phyloP scores from a whole-genome alignment of 1,284 basidiomycete species.

The Ceratobasidium papillatum region DNA sequence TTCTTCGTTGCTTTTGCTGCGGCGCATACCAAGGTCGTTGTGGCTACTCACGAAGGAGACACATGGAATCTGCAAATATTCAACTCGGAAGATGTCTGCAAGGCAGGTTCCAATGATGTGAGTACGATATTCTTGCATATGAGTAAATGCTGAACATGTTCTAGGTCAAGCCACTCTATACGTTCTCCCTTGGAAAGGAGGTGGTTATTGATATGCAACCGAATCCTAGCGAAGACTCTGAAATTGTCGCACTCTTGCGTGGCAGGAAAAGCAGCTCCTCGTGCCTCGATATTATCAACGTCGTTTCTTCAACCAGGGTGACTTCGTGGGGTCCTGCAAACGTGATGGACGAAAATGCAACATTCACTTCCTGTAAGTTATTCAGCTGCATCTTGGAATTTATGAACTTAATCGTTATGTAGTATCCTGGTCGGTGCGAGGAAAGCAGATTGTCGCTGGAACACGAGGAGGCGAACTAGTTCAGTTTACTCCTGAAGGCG shows the following conservation, averaged over 20 bases:
- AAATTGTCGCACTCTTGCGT: conserved; percentile 68
- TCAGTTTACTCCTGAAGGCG: conserved; percentile 69
- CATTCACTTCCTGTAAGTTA: conserved; percentile 33
- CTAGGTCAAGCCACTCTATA: conserved; percentile 28
- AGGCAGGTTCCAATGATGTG: not conserved
- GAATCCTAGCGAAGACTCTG: conserved; percentile 70
- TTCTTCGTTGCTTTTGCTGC: conserved; percentile 41
- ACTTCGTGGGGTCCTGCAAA: conserved; percentile 16
- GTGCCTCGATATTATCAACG: conserved; percentile 67
- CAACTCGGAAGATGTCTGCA: conserved; percentile 18
- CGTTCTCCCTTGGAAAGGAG: conserved; percentile 41
- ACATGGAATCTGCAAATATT: conserved; percentile 22
- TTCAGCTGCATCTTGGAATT: conserved; percentile 27
- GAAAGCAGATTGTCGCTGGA: conserved; percentile 84
- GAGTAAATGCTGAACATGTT: not conserved
- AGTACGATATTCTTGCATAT: not conserved
- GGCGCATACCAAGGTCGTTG: conserved; percentile 22
- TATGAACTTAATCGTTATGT: conserved; percentile 41
- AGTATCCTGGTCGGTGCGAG: conserved; percentile 88
- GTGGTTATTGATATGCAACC: conserved; percentile 55
- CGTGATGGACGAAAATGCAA: conserved; percentile 8
- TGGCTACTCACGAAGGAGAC: conserved; percentile 1
- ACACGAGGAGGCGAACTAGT: conserved; percentile 74
- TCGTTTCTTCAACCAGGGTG: conserved; percentile 59
- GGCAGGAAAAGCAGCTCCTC: conserved; percentile 54